Base-by-base conservation (phyloP, 331 rosid genomes). In the Pyrus hybrid region DNA sequence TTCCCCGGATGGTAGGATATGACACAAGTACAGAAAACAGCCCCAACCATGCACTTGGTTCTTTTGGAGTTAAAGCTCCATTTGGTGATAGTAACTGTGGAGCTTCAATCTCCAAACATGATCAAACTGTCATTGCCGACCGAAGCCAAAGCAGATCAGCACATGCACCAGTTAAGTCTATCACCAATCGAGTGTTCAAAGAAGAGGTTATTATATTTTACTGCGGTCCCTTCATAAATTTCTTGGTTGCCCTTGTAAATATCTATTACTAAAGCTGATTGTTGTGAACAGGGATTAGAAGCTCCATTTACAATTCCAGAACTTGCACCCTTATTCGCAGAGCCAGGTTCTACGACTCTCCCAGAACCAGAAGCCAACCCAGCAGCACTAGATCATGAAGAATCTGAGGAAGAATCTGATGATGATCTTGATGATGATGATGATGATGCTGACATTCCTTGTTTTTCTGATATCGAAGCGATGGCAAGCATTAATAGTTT, bases 401-500 rank as follows among this genome's bases (percentile, higher is more conserved):
- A 86, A 23, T 76, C 83, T 43, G 85, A 77, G 9, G 77, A 69
- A 68, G 79, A 67, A 69, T 70, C 73, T 8, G 70, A 83, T 58
- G 81, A 37, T 37, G 45, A 37, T 37, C 3, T 26, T 26, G 28
- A 26, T 26, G 28, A 26, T 26, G n/a, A n/a, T n/a, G n/a, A n/a
- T n/a, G 28, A 75, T 4, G 72, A 45, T 2, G 17, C 68, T 9
- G 81, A 85, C 41, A 32, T 91, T 81, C 98, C 96, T 35, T 77
- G 61, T 74, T 93, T 77, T 82, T 87, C 90, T 81, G 98, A 93
- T 81, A 79, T 73, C 45, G 98, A 93, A 85, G 58, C 75, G 35
- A 89, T 93, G 98, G 98, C 86, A 82, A 71, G 68, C 69, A 53
- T 66, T 45, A 63, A 63, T 30, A 35, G 8, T 64, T 63, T 74